A percentile compares a stretch with the other conserved stretches of the same genome.
Conservation (phyloP, 768 basidiomycete species). For the Tremella yokohamensis region DNA sequence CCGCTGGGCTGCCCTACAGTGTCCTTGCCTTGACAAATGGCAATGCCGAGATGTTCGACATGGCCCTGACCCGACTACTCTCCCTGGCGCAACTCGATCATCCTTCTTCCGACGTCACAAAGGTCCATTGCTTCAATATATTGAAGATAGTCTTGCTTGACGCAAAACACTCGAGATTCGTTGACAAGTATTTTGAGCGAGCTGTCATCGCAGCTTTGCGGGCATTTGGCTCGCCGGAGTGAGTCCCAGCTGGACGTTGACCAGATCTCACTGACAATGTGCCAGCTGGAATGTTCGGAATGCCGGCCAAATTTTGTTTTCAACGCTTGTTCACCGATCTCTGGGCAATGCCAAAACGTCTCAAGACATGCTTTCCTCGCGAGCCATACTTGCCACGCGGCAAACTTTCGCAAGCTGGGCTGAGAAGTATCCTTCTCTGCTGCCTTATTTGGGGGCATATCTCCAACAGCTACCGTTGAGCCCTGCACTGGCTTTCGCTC, state of each 20-base stretch:
- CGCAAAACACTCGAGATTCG: slow-evolving; percentile 33
- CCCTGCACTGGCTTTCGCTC: not conserved
- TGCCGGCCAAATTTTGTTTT: slow-evolving; percentile 48
- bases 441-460: slow-evolving; percentile 26
- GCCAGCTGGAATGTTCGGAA: slow-evolving; percentile 50
- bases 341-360: slow-evolving; percentile 30
- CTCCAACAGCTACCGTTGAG: slow-evolving; percentile 8
- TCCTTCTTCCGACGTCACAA: slow-evolving; percentile 33
- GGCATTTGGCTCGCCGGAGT: slow-evolving; percentile 45
- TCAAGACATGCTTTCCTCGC: slow-evolving; percentile 32
- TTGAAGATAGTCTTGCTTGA: slow-evolving; percentile 47
- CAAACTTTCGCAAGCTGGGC: slow-evolving; percentile 39
- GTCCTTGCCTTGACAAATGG: slow-evolving; percentile 40
- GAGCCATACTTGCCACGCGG: slow-evolving; percentile 24
- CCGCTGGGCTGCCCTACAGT: slow-evolving; percentile 46
- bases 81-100: slow-evolving; percentile 32
- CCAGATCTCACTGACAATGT: not conserved
- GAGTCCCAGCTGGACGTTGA: slow-evolving; percentile 9
- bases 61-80: slow-evolving; percentile 28
- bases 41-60: slow-evolving; percentile 30
- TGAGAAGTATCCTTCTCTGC: slow-evolving; percentile 31
- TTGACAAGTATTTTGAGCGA: slow-evolving; percentile 40
- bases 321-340: slow-evolving; percentile 41
- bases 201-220: slow-evolving; percentile 38
- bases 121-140: slow-evolving; percentile 49